phyloP scores from a whole-genome alignment of 106 monocot genomes.

The Platanthera zijinensis region DNA sequence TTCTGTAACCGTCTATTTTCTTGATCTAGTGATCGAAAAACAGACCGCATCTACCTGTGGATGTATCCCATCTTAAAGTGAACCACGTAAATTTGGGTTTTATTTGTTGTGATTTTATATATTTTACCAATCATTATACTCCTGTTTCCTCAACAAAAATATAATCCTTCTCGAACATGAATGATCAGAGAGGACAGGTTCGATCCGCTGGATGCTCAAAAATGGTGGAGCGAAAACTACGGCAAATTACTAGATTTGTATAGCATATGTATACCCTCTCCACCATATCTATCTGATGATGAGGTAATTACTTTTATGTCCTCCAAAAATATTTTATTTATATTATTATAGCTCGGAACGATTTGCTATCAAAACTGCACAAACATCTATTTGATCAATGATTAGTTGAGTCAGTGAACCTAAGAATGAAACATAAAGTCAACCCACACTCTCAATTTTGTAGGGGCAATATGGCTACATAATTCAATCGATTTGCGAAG shows the following conservation, averaged over 20 bases:
- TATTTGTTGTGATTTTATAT: too few species aligned
- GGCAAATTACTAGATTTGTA: slow-evolving; percentile 41
- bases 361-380: background rate
- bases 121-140: too few species aligned
- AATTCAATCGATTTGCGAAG: too few species aligned
- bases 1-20: too few species aligned
- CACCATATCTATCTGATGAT: slow-evolving; percentile 23
- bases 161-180: background rate
- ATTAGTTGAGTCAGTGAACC: background rate
- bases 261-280: slow-evolving; percentile 14
- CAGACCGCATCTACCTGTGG: too few species aligned
- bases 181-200: slow-evolving; percentile 33
- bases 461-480: too few species aligned
- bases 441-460: too few species aligned
- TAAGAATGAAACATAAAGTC: background rate
- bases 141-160: background rate
- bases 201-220: slow-evolving; percentile 27
- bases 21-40: too few species aligned
- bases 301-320: slow-evolving; percentile 20
- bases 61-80: too few species aligned
- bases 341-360: background rate
- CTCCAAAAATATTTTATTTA: too few species aligned
- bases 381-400: background rate
- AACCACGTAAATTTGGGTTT: too few species aligned
- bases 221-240: slow-evolving; percentile 52